phyloP scores from a whole-genome alignment of 371 early-diverging fungal genomes.

The Synchytrium microbalum region DNA sequence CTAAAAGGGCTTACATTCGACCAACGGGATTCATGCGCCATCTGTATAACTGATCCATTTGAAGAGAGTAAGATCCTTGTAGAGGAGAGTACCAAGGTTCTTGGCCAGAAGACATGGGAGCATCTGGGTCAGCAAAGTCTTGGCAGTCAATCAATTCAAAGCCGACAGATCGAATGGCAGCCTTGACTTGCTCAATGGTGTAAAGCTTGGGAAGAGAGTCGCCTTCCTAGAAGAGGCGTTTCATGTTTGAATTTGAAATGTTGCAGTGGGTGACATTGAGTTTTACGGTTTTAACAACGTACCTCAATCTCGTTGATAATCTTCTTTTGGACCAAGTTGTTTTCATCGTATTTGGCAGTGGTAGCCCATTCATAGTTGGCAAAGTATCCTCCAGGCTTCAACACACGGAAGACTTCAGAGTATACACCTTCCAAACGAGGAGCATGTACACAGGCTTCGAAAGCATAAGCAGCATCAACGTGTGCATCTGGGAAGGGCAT shows the following conservation, averaged over 20 bases:
- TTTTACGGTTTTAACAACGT: slow-evolving; percentile 4
- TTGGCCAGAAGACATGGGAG: slow-evolving; percentile 28
- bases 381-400: slow-evolving; percentile 86
- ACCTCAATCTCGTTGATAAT: slow-evolving; percentile 77
- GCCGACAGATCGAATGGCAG: slow-evolving; percentile 72
- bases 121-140: slow-evolving; percentile 56
- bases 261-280: background rate
- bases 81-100: slow-evolving; percentile 80
- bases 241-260: background rate
- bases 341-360: slow-evolving; percentile 72
- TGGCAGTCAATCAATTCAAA: slow-evolving; percentile 65
- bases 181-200: slow-evolving; percentile 48
- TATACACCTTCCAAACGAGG: slow-evolving; percentile 71
- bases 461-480: slow-evolving; percentile 82
- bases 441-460: slow-evolving; percentile 84
- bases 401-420: slow-evolving; percentile 75
- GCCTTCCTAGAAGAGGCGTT: slow-evolving; percentile 50
- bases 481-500: slow-evolving; percentile 76
- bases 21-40: slow-evolving; percentile 41
- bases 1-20: slow-evolving; percentile 49
- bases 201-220: slow-evolving; percentile 82
- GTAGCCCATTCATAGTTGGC: slow-evolving; percentile 90
- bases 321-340: slow-evolving; percentile 59
- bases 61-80: slow-evolving; percentile 30
- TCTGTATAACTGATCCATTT: slow-evolving; percentile 21